Conservation (phyloP, 1,284 basidiomycete genomes). For the Trichosporon sp. region DNA sequence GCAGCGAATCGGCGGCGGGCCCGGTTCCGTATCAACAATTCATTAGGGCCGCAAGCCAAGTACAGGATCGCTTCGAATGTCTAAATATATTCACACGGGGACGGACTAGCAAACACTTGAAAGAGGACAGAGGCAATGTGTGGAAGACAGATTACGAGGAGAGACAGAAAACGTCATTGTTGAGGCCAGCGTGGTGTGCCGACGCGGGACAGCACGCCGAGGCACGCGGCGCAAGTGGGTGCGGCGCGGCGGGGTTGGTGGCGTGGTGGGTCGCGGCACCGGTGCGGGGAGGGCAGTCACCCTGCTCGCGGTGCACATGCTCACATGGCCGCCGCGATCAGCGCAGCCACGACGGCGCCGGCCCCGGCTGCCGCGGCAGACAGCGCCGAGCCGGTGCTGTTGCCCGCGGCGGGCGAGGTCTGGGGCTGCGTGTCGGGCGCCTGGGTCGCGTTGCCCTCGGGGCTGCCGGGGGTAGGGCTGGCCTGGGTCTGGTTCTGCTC, state of each 20-base stretch:
- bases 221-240: not conserved
- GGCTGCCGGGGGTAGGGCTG: not conserved
- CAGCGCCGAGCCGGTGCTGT: not conserved
- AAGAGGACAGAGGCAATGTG: not conserved
- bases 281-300: not conserved
- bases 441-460: not conserved
- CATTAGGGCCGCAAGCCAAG: not conserved
- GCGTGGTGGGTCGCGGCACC: not conserved
- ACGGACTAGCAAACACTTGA: not conserved
- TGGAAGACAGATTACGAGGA: not conserved
- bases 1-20: not conserved
- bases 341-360: not conserved
- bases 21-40: not conserved
- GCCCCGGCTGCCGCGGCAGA: not conserved
- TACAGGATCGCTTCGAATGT: not conserved
- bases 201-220: too few species aligned
- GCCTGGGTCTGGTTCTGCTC: not conserved
- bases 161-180: not conserved
- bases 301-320: not conserved
- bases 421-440: not conserved
- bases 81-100: not conserved
- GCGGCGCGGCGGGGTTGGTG: not conserved
- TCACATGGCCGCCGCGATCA: not conserved
- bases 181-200: not conserved
- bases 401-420: not conserved